Conservation (phyloP, 768 basidiomycete genomes). For the Pleurotus platypus region DNA sequence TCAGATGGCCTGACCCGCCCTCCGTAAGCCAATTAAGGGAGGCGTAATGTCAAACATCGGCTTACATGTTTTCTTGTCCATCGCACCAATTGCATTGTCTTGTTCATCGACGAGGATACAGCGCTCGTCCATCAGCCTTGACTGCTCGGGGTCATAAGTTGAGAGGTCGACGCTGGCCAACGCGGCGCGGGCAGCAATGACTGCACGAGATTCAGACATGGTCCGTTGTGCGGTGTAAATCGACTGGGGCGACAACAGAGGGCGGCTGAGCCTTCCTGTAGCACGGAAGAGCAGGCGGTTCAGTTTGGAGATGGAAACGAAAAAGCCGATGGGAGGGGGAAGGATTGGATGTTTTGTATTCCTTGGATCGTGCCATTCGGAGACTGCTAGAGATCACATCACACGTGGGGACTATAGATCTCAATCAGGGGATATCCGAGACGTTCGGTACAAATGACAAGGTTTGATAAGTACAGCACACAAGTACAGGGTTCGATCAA, state of each 20-base stretch:
- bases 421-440: neutral
- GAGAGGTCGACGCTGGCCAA: constrained; percentile 77
- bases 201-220: constrained; percentile 54
- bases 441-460: neutral
- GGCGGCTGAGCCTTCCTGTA: neutral
- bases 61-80: constrained; percentile 96
- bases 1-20: constrained; percentile 74
- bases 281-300: neutral
- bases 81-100: constrained; percentile 79
- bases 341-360: neutral
- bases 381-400: neutral
- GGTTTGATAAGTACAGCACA: neutral
- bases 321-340: neutral
- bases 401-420: neutral
- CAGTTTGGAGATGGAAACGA: constrained; percentile 5
- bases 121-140: constrained; percentile 91
- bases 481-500: neutral
- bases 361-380: neutral
- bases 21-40: neutral
- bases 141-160: constrained; percentile 88
- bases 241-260: neutral
- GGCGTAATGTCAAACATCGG: constrained; percentile 10
- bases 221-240: neutral
- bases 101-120: constrained; percentile 91
- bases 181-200: constrained; percentile 55